Evolutionary conservation across 768 basidiomycete genomes (phyloP).

Genomic region (Pleurotus salmoneostramineus): DNA sequence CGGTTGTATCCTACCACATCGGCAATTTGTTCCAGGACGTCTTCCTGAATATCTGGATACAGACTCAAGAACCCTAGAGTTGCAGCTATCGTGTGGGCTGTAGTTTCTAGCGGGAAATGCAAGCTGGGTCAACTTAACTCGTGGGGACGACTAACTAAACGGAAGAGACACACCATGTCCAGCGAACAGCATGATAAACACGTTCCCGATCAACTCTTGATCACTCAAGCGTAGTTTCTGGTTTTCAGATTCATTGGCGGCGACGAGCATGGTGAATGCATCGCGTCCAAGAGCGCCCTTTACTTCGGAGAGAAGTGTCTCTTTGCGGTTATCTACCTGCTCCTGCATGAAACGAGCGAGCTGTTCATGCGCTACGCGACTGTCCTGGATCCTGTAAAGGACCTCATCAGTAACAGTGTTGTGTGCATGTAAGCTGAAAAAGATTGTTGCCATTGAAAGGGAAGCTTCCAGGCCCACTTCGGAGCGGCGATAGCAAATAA

Average conservation of each 20-base stretch:
- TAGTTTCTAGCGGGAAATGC: slow-evolving; percentile 42
- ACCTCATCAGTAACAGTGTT: not conserved
- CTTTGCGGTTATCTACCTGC: slow-evolving; percentile 29
- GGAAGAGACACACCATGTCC: too few relatives aligned
- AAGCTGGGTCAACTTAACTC: too few relatives aligned
- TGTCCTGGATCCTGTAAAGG: slow-evolving; percentile 19
- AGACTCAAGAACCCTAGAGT: slow-evolving; percentile 42
- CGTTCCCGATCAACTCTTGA: slow-evolving; percentile 45
- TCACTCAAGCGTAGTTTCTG: slow-evolving; percentile 35
- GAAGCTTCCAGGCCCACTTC: slow-evolving; percentile 33
- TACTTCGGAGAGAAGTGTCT: slow-evolving; percentile 15
- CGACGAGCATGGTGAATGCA: slow-evolving; percentile 39
- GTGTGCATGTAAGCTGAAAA: not conserved
- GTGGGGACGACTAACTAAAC: too few relatives aligned
- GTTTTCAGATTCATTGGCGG: slow-evolving; percentile 38
- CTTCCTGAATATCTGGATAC: slow-evolving; percentile 44
- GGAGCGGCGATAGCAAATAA: slow-evolving; percentile 24
- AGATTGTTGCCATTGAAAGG: slow-evolving; percentile 25
- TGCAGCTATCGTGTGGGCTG: slow-evolving; percentile 43
- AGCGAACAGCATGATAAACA: slow-evolving; percentile 50
- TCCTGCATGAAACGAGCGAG: slow-evolving; percentile 32
- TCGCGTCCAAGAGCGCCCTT: slow-evolving; percentile 19
- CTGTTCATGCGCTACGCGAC: slow-evolving; percentile 24
- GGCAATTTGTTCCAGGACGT: slow-evolving; percentile 39
- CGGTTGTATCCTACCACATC: slow-evolving; percentile 28